These are phyloP conservation scores for Oropetium thomaeum DNA, from an alignment of 176 grass and related monocot genomes.

Conservation along the genomic window DNA sequence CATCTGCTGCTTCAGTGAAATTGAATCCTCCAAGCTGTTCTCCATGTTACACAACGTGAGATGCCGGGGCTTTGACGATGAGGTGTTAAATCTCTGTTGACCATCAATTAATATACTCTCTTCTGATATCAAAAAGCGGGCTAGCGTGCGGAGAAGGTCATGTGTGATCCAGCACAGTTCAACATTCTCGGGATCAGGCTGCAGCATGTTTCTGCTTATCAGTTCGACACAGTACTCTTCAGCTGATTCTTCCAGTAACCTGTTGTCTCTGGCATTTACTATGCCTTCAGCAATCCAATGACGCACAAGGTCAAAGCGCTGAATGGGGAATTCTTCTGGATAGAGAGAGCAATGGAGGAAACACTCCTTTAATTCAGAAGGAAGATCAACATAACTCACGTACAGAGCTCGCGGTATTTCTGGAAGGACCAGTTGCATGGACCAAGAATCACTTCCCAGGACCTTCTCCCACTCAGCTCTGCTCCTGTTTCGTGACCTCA, in stretches of 20 bases:
- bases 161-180: slow-evolving; percentile 63
- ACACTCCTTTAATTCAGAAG: slow-evolving; percentile 71
- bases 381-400: slow-evolving; percentile 67
- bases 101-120: slow-evolving; percentile 62
- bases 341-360: slow-evolving; percentile 76
- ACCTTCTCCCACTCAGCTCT: slow-evolving; percentile 59
- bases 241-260: slow-evolving; percentile 58
- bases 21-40: slow-evolving; percentile 36
- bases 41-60: slow-evolving; percentile 56
- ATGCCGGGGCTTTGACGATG: slow-evolving; percentile 52
- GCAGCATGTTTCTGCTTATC: slow-evolving; percentile 66
- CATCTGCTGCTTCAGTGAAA: slow-evolving; percentile 69
- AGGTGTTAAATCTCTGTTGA: slow-evolving; percentile 40
- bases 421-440: slow-evolving; percentile 35
- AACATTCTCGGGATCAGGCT: slow-evolving; percentile 46
- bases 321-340: slow-evolving; percentile 56
- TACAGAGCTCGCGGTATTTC: slow-evolving; percentile 60
- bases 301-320: slow-evolving; percentile 46
- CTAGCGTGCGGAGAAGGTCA: slow-evolving; percentile 52
- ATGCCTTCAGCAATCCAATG: slow-evolving; percentile 82
- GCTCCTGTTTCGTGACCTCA: slow-evolving; percentile 48
- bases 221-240: slow-evolving; percentile 64
- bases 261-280: slow-evolving; percentile 30
- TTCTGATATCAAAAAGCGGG: slow-evolving; percentile 51
- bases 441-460: slow-evolving; percentile 57